Base-by-base conservation (phyloP, 2,329 filamentous ascomycete genomes). In the Beauveria sp. region DNA sequence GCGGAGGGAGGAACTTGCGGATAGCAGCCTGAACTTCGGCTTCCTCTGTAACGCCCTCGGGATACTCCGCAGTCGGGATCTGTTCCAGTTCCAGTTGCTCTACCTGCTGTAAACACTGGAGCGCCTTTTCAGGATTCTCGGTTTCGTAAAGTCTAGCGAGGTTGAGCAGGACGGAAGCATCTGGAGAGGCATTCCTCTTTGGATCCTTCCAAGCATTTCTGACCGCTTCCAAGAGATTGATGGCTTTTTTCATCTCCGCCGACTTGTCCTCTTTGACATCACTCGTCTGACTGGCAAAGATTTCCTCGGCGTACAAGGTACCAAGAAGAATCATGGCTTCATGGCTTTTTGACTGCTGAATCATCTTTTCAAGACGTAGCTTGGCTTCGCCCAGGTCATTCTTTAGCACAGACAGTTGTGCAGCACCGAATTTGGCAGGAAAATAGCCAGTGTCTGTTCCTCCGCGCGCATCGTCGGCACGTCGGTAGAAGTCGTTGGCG, bases 271-370 rank as follows among this genome's bases (percentile, higher is more conserved):
- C 95, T 70, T 89, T 93, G 58, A 81, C 81, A 46, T 87, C 86
- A 38, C 81, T 81, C 58, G 83, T 83, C 70, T 95, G 90, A 53
- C 84, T 87, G 9, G 86, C 81, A 71, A 98, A 98, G 1, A 96
- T 89, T 68, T 99, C 95, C 71, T 99, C 93, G 0, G 95, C 95
- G 69, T 96, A 95, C 10, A 99, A 77, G 4, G 93, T 95, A 8
- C 93, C 95, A 0, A 99, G 82, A 18, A 99, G 79, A 47, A 91
- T 91, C 88, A 96, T 96, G 2, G 92, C 92, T 70, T 99, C 96
- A 22, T 93, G 81, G 65, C 81, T 87, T 65, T 90, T 92, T 4
- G 89, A 87, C 65, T 92, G 87, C 70, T 96, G 91, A 38, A 96
- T 86, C 70, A 98, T 93, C 78, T 96, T 97, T 73, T 99, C 95